Evolutionary conservation across 2,329 filamentous ascomycete species (phyloP).

Genomic region (Xylariaceae sp.): DNA sequence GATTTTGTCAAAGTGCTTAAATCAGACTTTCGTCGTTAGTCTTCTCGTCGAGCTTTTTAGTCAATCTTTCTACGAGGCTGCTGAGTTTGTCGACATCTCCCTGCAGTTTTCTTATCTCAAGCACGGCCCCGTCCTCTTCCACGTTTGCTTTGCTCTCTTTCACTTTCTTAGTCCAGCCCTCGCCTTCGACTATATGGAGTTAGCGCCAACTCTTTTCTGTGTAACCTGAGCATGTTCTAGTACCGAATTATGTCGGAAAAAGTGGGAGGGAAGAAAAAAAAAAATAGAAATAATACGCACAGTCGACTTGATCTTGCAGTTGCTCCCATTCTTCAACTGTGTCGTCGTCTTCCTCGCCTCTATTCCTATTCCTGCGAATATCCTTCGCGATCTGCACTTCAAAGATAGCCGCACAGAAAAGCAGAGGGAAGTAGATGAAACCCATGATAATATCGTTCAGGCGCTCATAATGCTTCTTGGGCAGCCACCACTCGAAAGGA

Average conservation of each 20-base stretch:
- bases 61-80: constrained; percentile 38
- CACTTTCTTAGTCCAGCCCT: constrained; percentile 83
- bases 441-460: constrained; percentile 90
- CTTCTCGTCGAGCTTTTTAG: constrained; percentile 19
- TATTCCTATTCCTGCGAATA: constrained; percentile 70
- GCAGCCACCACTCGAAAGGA: constrained; percentile 94
- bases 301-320: constrained; percentile 66
- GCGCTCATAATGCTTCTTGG: constrained; percentile 67
- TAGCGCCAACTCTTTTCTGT: no score
- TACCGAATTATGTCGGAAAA: no score
- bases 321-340: constrained; percentile 92
- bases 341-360: constrained; percentile 88
- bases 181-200: constrained; percentile 50
- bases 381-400: constrained; percentile 64
- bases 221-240: no score
- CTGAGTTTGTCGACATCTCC: constrained; percentile 59
- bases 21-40: constrained; percentile 18
- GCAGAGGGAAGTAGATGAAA: constrained; percentile 76
- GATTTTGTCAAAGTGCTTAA: background rate
- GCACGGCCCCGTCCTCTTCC: constrained; percentile 71
- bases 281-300: constrained; percentile 33
- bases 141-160: constrained; percentile 75
- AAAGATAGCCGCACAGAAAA: constrained; percentile 72
- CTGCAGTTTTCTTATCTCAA: constrained; percentile 62
- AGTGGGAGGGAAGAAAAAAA: no score